Evolutionary conservation across 2,329 filamentous ascomycete genomes (phyloP).

Genomic region (Acarospora socialis): DNA sequence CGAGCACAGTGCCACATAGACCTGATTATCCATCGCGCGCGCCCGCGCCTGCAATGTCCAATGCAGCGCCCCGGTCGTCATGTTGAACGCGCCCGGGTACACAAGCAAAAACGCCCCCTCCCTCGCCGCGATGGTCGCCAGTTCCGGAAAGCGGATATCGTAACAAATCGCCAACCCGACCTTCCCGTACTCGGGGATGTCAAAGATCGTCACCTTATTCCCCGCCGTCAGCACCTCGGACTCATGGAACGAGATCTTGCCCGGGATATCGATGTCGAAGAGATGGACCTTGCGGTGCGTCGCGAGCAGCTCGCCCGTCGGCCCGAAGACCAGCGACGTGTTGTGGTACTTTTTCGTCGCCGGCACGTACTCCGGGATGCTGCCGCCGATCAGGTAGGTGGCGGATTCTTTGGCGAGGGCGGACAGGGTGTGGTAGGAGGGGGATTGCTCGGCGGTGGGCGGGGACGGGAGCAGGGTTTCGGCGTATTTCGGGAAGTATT

Average conservation of each 20-base stretch:
- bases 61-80: slow-evolving; percentile 81
- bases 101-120: slow-evolving; percentile 75
- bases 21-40: slow-evolving; percentile 82
- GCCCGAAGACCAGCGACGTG: slow-evolving; percentile 72
- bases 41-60: slow-evolving; percentile 75
- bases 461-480: slow-evolving; percentile 73
- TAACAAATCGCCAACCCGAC: slow-evolving; percentile 92
- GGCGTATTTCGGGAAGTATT: slow-evolving; percentile 84
- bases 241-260: slow-evolving; percentile 83
- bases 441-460: slow-evolving; percentile 54
- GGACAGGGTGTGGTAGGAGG: slow-evolving; percentile 74
- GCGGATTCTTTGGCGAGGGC: slow-evolving; percentile 63
- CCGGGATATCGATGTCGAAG: slow-evolving; percentile 95
- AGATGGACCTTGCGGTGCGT: slow-evolving; percentile 89
- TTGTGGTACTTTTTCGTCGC: slow-evolving; percentile 68
- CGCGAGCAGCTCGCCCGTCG: slow-evolving; percentile 63
- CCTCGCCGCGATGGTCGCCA: slow-evolving; percentile 76
- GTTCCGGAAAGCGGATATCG: slow-evolving; percentile 89
- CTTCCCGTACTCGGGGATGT: slow-evolving; percentile 76
- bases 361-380: slow-evolving; percentile 69
- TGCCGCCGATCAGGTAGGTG: slow-evolving; percentile 77
- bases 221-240: slow-evolving; percentile 78
- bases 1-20: slow-evolving; percentile 85
- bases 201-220: slow-evolving; percentile 69
- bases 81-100: slow-evolving; percentile 95